Evolutionary conservation across 805 yeast species (phyloP), one percentile per base, ranked within the genome.

Genomic region (Ogataea glucozyma): DNA sequence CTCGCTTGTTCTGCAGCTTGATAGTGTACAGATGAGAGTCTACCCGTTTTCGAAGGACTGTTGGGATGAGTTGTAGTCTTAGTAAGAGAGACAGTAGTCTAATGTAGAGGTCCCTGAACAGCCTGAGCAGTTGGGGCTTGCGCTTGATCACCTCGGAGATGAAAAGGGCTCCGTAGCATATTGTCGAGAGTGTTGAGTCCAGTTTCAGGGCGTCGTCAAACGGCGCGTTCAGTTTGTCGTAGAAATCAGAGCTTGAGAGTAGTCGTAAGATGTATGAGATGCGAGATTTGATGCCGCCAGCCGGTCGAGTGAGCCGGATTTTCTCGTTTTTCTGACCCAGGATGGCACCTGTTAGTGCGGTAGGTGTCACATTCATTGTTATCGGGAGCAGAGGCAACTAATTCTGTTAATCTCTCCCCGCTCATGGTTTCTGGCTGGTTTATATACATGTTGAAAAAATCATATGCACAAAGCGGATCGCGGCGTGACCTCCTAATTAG

Each of bases 141-240:
- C 53, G 31, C 26, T 43, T 48, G 36, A 60, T 49, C 35, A 60
- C 26, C 31, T 54, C 62, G 2, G 64, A 50, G 4, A 62, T 2
- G 30, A 65, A 60, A 12, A 66, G 46, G 0, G 61, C 45, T 1
- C 55, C 56, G 33, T 66, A 66, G 44, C 69, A 64, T 2, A 64
- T 22, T 0, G 70, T 63, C 6, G 69, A 65, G 13, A 66, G 52
- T 1, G 57, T 57, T 12, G 57, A 34, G 42, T 66, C 71, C 18
- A 65, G 41, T 41, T 59, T 53, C 4, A 42, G 27, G 6, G 63
- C 51, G 44, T 64, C 55, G 2, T 48, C 38, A 24, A 65, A 47
- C 14, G 62, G 63, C 7, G 43, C 49, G 17, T 48, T 51, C 14
- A 61, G 38, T 5, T 41, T 47, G 32, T 57, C 61, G 40, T 64